These are phyloP conservation scores for Melampsora larici-populina DNA, from an alignment of 1,284 basidiomycete species.

Conservation along the genomic window DNA sequence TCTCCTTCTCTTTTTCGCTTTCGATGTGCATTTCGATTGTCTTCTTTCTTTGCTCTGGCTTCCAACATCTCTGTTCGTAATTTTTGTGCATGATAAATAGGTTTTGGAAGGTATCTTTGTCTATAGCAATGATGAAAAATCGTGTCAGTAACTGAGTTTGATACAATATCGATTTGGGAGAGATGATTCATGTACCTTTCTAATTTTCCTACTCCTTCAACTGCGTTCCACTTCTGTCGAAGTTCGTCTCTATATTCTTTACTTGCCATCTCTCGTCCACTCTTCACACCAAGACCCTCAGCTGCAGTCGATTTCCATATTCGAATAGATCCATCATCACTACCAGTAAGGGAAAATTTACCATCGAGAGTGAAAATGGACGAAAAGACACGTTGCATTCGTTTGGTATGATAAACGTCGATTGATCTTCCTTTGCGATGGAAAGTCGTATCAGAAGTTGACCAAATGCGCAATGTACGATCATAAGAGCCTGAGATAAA, in stretches of 20 bases:
- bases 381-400: constrained; percentile 75
- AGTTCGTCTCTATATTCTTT: constrained; percentile 90
- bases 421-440: constrained; percentile 64
- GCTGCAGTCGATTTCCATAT: constrained; percentile 94
- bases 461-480: constrained; percentile 89
- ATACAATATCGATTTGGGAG: not conserved
- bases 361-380: constrained; percentile 82
- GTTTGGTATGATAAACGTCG: constrained; percentile 96
- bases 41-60: constrained; percentile 83
- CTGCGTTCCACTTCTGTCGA: constrained; percentile 81
- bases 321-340: constrained; percentile 93
- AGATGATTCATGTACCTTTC: constrained; percentile 58
- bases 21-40: constrained; percentile 65
- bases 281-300: constrained; percentile 86
- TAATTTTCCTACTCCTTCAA: constrained; percentile 76
- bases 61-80: constrained; percentile 93
- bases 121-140: not conserved
- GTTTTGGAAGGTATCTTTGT: constrained; percentile 80
- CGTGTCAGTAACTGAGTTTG: not conserved
- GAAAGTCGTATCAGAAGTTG: constrained; percentile 63
- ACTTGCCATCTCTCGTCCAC: constrained; percentile 83
- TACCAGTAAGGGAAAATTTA: constrained; percentile 86
- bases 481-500: constrained; percentile 97
- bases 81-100: constrained; percentile 79
- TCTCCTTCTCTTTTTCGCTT: constrained; percentile 4